Evolutionary conservation across 345 rosid genomes (phyloP).

Genomic region (Schrenkiella parvula): DNA sequence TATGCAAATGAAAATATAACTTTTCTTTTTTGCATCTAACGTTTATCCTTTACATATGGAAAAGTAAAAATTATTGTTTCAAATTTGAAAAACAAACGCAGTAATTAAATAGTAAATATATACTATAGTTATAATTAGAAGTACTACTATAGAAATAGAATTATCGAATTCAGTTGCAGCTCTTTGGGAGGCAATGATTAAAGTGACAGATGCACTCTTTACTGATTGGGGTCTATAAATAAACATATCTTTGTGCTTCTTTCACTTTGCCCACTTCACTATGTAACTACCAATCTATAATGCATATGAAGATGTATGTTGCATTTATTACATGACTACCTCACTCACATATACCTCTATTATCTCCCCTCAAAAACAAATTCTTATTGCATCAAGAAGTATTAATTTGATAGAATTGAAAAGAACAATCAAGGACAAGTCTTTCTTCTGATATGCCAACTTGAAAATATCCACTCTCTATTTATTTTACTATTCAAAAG

Average conservation of each 20-base stretch:
- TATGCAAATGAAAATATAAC: not conserved
- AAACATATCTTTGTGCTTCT: not conserved
- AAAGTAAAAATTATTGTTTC: not conserved
- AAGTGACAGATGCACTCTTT: not conserved
- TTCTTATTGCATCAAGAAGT: not conserved
- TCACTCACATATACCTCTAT: not conserved
- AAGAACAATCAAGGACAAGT: not conserved
- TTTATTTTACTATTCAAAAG: not conserved
- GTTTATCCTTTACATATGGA: not conserved
- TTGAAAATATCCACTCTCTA: not conserved
- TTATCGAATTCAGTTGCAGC: not conserved
- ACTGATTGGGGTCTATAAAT: constrained; percentile 1
- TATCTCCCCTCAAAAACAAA: not conserved
- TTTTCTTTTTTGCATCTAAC: not conserved
- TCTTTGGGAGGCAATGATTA: not conserved
- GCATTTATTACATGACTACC: constrained; percentile 8
- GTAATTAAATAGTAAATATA: too few species aligned
- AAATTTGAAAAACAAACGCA: not conserved
- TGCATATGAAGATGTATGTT: not conserved
- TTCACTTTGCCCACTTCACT: not conserved
- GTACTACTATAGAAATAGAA: not conserved
- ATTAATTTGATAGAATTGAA: not conserved
- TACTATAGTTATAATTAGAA: not conserved
- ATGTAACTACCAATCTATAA: constrained; percentile 2
- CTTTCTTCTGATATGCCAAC: not conserved